These are phyloP conservation scores for Puccinellia tenuiflora DNA, from an alignment of 176 grass and related monocot genomes.

Conservation along the genomic window DNA sequence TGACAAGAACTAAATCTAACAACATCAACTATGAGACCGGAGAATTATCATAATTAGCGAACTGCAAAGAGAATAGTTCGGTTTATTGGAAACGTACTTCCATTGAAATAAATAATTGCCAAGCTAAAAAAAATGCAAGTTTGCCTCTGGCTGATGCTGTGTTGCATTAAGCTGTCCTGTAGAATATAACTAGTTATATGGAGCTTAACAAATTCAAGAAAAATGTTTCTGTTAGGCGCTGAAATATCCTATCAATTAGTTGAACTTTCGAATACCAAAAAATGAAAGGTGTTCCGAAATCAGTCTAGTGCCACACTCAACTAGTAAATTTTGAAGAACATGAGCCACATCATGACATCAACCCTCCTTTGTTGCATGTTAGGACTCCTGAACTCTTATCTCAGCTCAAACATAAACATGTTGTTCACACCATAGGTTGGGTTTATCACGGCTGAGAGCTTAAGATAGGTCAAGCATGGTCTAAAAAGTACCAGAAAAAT, in stretches of 20 bases:
- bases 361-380: neutral
- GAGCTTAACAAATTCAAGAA: constrained; percentile 5
- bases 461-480: neutral
- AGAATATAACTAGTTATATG: neutral
- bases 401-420: neutral
- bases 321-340: neutral
- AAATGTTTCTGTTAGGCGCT: neutral
- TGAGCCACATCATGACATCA: neutral
- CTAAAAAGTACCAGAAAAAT: neutral
- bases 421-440: neutral
- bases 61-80: neutral
- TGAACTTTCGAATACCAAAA: neutral
- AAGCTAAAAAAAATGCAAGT: neutral
- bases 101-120: neutral
- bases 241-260: neutral
- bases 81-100: neutral
- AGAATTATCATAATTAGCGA: neutral
- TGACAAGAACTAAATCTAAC: neutral
- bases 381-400: neutral
- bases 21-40: neutral
- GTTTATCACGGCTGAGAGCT: neutral
- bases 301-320: neutral
- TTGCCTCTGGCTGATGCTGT: neutral
- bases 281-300: neutral
- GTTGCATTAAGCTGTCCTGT: neutral